Evolutionary conservation across 768 basidiomycete species (phyloP).

Genomic region (Collybiopsis confluens): DNA sequence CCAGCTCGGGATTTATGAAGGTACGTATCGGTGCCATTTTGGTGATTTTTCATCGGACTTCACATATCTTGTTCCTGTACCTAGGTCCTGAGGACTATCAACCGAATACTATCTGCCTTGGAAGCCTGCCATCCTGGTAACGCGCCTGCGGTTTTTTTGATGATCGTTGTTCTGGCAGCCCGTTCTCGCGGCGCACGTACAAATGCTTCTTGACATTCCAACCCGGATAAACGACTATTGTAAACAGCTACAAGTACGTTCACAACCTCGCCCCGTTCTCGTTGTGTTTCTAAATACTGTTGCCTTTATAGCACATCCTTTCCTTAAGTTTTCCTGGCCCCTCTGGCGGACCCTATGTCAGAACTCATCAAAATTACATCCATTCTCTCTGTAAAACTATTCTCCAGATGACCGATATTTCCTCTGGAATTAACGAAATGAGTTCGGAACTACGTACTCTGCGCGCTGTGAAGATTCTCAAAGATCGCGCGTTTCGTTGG

Average conservation of each 20-base stretch:
- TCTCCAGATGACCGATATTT: conserved; percentile 25
- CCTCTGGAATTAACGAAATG: conserved; percentile 33
- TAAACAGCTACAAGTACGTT: conserved; percentile 27
- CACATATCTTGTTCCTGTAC: no score
- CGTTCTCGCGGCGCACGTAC: conserved; percentile 18
- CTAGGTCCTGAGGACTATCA: conserved; percentile 33
- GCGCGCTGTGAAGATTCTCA: conserved; percentile 21
- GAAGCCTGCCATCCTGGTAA: conserved; percentile 32
- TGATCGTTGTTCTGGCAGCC: conserved; percentile 14
- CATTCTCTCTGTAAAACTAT: conserved; percentile 30
- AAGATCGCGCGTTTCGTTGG: conserved; percentile 23
- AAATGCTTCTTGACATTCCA: conserved; percentile 24
- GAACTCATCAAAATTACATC: conserved; percentile 13
- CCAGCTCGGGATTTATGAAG: conserved; percentile 28
- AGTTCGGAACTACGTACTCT: conserved; percentile 32
- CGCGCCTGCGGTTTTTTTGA: no score
- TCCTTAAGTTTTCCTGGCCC: background rate
- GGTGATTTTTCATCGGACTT: no score
- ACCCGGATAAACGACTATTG: conserved; percentile 27
- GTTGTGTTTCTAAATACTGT: no score
- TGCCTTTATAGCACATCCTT: background rate
- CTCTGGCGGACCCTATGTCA: background rate
- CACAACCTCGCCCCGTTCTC: conserved; percentile 24
- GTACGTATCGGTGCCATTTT: conserved; percentile 16
- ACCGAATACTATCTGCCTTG: conserved; percentile 28